phyloP scores from a whole-genome alignment of 106 monocot genomes.

The Vanilla planifolia region DNA sequence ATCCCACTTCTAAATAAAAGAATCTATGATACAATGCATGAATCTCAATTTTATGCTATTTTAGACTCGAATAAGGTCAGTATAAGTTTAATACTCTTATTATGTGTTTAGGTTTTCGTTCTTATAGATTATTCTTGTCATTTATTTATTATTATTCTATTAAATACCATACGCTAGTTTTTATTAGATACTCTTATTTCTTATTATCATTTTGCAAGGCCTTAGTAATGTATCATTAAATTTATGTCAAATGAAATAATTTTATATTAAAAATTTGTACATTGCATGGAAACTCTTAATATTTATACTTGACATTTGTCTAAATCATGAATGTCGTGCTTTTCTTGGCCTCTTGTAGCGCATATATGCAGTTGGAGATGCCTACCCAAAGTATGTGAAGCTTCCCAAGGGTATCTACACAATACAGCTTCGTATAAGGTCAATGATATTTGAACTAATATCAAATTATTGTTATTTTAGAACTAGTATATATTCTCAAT shows the following conservation, averaged over 20 bases:
- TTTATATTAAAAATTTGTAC: no score
- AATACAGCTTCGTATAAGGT: conserved; percentile 81
- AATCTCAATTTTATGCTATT: conserved; percentile 89
- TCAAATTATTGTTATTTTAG: neutral
- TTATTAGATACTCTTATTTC: no score
- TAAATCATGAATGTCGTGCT: neutral
- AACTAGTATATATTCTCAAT: no score
- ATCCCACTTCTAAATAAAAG: conserved; percentile 80
- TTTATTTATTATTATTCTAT: conserved; percentile 1
- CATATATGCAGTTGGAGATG: conserved; percentile 88
- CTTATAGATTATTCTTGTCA: neutral
- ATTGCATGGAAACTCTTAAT: no score
- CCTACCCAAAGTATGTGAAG: conserved; percentile 79
- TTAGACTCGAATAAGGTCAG: conserved; percentile 80
- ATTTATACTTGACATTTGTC: no score
- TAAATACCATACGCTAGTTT: no score
- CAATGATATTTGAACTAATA: neutral
- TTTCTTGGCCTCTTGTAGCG: conserved; percentile 32
- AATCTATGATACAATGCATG: conserved; percentile 85
- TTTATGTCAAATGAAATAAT: no score
- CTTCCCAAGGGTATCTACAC: conserved; percentile 86
- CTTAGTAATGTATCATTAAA: no score
- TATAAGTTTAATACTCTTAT: neutral
- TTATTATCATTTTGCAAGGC: no score
- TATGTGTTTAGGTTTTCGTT: neutral